These are phyloP conservation scores for Domatiomyces catenatus DNA, from an alignment of 2,329 filamentous ascomycete species.

Conservation along the genomic window DNA sequence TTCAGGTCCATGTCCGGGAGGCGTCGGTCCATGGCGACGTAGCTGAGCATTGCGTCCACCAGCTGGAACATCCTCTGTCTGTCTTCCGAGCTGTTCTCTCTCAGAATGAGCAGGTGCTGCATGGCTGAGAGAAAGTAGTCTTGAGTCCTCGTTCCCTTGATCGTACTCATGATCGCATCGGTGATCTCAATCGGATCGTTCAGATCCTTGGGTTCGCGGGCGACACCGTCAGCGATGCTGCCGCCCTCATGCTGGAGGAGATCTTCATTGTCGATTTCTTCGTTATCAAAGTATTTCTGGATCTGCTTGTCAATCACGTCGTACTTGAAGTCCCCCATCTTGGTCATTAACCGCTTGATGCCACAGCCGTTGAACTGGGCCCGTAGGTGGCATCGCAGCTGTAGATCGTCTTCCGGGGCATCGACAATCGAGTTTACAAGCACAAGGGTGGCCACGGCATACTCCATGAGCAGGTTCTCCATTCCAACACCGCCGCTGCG, in stretches of 20 bases:
- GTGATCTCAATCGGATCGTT: constrained; percentile 86
- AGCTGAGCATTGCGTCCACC: constrained; percentile 96
- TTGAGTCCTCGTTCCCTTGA: constrained; percentile 69
- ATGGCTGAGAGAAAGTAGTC: constrained; percentile 94
- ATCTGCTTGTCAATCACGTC: constrained; percentile 97
- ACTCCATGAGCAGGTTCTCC: constrained; percentile 98
- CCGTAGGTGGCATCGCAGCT: constrained; percentile 82
- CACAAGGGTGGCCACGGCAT: constrained; percentile 85
- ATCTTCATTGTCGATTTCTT: constrained; percentile 96
- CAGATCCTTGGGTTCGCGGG: constrained; percentile 77
- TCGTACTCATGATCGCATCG: constrained; percentile 75
- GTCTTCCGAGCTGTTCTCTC: constrained; percentile 83
- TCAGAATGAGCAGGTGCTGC: constrained; percentile 85
- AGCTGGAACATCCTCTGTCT: constrained; percentile 90
- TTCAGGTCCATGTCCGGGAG: constrained; percentile 95
- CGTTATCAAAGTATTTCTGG: constrained; percentile 80
- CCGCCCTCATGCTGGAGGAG: constrained; percentile 81
- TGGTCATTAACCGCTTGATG: constrained; percentile 80
- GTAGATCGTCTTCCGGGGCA: constrained; percentile 72
- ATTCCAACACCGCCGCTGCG: constrained; percentile 93
- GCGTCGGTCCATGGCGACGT: constrained; percentile 93
- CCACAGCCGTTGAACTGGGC: constrained; percentile 93
- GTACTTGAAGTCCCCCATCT: constrained; percentile 98
- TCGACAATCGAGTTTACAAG: constrained; percentile 95
- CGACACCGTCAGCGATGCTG: constrained; percentile 75